These are phyloP conservation scores for Aspergillus japonicus DNA, from an alignment of 2,329 filamentous ascomycete species.

Conservation along the genomic window DNA sequence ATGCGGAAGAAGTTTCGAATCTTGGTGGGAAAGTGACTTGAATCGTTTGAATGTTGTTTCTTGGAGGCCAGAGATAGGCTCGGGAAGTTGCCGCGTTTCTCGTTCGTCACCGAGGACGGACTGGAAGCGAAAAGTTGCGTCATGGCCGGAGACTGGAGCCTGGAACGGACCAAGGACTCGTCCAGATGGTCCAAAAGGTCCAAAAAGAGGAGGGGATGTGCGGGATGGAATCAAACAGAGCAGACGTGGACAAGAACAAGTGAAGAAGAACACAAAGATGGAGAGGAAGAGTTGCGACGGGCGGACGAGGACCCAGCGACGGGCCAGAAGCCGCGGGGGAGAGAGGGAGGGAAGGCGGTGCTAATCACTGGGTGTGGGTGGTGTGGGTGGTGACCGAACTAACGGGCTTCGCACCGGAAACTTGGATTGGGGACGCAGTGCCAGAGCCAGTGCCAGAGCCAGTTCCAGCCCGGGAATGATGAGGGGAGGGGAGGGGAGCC, in stretches of 20 bases:
- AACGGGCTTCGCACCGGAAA: conserved; percentile 6
- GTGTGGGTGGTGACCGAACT: too few relatives aligned
- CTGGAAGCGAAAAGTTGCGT: conserved; percentile 45
- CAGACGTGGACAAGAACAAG: not conserved
- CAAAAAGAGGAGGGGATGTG: not conserved
- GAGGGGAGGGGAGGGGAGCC: conserved; percentile 8
- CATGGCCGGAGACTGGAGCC: conserved; percentile 30
- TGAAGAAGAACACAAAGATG: not conserved
- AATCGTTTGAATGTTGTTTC: conserved; percentile 46
- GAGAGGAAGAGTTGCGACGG: conserved; percentile 9
- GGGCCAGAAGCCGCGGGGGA: conserved; percentile 18
- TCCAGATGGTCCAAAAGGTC: not conserved
- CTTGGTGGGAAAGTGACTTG: conserved; percentile 58
- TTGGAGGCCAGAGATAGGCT: conserved; percentile 46
- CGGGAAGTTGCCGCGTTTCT: conserved; percentile 49
- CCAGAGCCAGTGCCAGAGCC: conserved; percentile 19
- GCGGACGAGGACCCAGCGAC: conserved; percentile 9
- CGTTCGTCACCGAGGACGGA: conserved; percentile 42
- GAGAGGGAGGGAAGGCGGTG: conserved; percentile 16
- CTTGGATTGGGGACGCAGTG: conserved; percentile 16
- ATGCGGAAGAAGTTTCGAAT: conserved; percentile 71
- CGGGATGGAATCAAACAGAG: not conserved
- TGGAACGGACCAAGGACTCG: not conserved
- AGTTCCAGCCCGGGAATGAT: conserved; percentile 27
- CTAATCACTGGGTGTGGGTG: not conserved